Evolutionary conservation across 495 filamentous ascomycete species (phyloP).

Genomic region (Daldinia grandis): DNA sequence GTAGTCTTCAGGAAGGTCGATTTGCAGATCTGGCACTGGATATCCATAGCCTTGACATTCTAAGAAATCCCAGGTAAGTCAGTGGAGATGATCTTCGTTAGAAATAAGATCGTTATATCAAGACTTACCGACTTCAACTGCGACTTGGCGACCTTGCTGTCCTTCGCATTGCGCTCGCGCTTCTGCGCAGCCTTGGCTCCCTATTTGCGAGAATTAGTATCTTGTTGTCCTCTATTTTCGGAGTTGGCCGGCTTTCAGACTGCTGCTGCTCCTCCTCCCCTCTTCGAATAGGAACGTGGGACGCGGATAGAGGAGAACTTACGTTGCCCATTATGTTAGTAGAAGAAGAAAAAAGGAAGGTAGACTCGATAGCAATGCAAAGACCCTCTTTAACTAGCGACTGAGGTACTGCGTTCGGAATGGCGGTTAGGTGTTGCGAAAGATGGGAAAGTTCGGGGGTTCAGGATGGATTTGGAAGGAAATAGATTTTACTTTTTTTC

Average conservation of each 20-base stretch:
- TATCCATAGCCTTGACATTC: constrained; percentile 63
- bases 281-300: not conserved
- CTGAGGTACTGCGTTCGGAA: constrained; percentile 7
- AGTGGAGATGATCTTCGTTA: constrained; percentile 3
- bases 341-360: not conserved
- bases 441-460: constrained; percentile 26
- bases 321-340: constrained; percentile 62
- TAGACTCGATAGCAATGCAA: not conserved
- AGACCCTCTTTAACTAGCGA: constrained; percentile 3
- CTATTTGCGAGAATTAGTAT: constrained; percentile 44
- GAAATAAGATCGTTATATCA: not conserved
- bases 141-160: constrained; percentile 57
- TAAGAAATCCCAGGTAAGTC: constrained; percentile 32
- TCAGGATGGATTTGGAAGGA: constrained; percentile 30
- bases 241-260: constrained; percentile 3
- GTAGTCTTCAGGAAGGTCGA: constrained; percentile 65
- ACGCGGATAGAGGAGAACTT: constrained; percentile 32
- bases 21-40: constrained; percentile 65
- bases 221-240: not conserved
- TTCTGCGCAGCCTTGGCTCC: constrained; percentile 67
- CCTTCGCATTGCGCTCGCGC: constrained; percentile 64
- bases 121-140: constrained; percentile 62
- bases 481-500: constrained; percentile 29
- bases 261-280: constrained; percentile 5
- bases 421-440: constrained; percentile 32